phyloP scores from a whole-genome alignment of 805 yeast species.

The Yueomyces sp. region DNA sequence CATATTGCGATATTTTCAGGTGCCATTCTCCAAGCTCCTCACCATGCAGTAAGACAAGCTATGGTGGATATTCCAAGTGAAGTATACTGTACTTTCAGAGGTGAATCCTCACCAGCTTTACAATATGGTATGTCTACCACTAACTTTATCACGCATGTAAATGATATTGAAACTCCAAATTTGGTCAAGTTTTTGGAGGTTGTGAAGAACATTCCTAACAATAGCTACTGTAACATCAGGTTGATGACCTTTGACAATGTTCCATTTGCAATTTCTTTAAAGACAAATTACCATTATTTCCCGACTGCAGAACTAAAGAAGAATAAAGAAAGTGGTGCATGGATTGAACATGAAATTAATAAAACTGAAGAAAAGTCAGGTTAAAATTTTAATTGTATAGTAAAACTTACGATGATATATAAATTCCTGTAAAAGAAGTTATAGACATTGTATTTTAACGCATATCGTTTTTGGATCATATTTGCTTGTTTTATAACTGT shows the following conservation, averaged over 20 bases:
- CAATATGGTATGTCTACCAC: constrained; percentile 71
- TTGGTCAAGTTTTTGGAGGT: constrained; percentile 52
- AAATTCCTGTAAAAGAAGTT: too few relatives aligned
- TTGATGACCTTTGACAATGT: constrained; percentile 75
- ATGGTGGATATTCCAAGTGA: constrained; percentile 65
- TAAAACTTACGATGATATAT: too few relatives aligned
- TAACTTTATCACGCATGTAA: constrained; percentile 80
- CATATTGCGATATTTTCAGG: constrained; percentile 76
- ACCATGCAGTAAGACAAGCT: constrained; percentile 80
- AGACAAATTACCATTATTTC: constrained; percentile 82
- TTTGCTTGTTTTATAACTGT: too few relatives aligned
- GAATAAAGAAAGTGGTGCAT: constrained; percentile 31
- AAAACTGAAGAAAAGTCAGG: constrained; percentile 4
- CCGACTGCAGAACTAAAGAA: constrained; percentile 54
- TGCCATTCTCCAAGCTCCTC: constrained; percentile 74
- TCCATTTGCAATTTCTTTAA: constrained; percentile 74
- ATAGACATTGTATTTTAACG: too few relatives aligned
- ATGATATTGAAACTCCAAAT: constrained; percentile 60
- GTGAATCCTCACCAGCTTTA: constrained; percentile 75
- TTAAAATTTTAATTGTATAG: too few relatives aligned
- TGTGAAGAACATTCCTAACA: constrained; percentile 61
- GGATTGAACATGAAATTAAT: constrained; percentile 41
- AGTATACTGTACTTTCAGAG: constrained; percentile 67
- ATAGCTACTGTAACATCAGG: constrained; percentile 68
- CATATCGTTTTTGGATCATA: too few relatives aligned